phyloP scores from a whole-genome alignment of 1,284 basidiomycete genomes.

The Afroboletus lepidellus region DNA sequence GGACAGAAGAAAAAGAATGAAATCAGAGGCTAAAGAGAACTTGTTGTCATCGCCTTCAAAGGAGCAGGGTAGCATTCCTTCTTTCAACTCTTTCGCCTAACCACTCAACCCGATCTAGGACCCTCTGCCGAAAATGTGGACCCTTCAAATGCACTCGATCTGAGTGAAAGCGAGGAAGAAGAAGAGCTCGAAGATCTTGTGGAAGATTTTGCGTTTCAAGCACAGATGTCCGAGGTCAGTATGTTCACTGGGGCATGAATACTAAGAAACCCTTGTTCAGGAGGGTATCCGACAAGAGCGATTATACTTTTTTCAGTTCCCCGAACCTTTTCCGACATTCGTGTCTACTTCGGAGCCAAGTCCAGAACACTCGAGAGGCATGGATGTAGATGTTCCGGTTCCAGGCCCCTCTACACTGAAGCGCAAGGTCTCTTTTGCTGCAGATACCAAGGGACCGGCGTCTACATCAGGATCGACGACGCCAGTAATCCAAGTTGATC shows the following conservation, averaged over 20 bases:
- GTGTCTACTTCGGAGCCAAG: conserved; percentile 30
- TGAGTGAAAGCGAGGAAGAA: conserved; percentile 84
- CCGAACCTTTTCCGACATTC: conserved; percentile 84
- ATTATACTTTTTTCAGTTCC: conserved; percentile 93
- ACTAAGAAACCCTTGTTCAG: conserved; percentile 22
- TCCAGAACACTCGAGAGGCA: conserved; percentile 20
- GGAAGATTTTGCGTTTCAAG: conserved; percentile 68
- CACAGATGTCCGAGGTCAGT: conserved; percentile 42
- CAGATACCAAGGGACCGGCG: conserved; percentile 50
- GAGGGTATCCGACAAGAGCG: conserved; percentile 56
- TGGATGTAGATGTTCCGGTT: conserved; percentile 31
- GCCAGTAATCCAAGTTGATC: conserved; percentile 21
- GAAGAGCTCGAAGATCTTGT: conserved; percentile 84
- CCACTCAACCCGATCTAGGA: conserved; percentile 20
- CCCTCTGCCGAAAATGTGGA: conserved; percentile 47
- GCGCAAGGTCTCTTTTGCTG: conserved; percentile 61
- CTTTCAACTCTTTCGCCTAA: neutral
- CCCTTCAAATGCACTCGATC: conserved; percentile 70
- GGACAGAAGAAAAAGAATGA: conserved; percentile 42
- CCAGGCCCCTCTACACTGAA: conserved; percentile 29
- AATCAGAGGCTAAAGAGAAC: conserved; percentile 47
- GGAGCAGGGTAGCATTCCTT: conserved; percentile 34
- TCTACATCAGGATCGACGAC: conserved; percentile 30
- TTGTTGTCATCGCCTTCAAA: conserved; percentile 26
- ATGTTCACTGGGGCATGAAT: conserved; percentile 5